These are phyloP conservation scores for Exobasidium rhododendri DNA, from an alignment of 1,284 basidiomycete genomes.

Conservation along the genomic window DNA sequence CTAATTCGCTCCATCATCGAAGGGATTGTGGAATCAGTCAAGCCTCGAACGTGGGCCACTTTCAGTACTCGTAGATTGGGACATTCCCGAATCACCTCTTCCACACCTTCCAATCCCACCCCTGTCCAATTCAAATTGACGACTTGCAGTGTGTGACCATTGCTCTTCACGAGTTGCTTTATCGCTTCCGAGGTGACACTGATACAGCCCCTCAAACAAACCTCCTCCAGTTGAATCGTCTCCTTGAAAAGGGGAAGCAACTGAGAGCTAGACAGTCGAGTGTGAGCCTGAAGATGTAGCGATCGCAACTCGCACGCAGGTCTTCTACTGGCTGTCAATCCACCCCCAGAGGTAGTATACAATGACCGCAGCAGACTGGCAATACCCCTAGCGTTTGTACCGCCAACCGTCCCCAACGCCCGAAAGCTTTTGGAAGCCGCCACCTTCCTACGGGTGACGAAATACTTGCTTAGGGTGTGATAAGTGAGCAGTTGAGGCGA, in stretches of 20 bases:
- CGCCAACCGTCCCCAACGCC: background rate
- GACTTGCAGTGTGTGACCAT: background rate
- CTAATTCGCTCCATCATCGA: constrained; percentile 3
- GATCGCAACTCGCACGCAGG: background rate
- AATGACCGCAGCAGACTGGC: background rate
- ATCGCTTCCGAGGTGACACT: constrained; percentile 1
- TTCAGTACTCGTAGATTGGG: constrained; percentile 3
- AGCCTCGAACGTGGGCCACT: constrained; percentile 9
- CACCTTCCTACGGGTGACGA: background rate
- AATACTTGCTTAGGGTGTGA: background rate
- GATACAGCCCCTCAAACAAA: constrained; percentile 4
- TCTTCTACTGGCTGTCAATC: no score
- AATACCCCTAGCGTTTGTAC: background rate
- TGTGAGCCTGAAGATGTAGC: background rate
- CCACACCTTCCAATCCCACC: constrained; percentile 2
- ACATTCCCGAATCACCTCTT: background rate
- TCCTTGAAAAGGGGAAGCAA: background rate
- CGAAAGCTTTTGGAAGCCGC: background rate
- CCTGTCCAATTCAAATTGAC: constrained; percentile 14
- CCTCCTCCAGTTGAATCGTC: background rate
- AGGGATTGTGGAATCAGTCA: constrained; percentile 1
- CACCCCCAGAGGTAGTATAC: background rate
- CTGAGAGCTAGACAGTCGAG: background rate
- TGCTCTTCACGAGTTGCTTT: background rate
- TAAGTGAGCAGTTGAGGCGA: constrained; percentile 1